These are phyloP conservation scores for Ophiostoma montium DNA, from an alignment of 2,329 filamentous ascomycete genomes.

Conservation along the genomic window DNA sequence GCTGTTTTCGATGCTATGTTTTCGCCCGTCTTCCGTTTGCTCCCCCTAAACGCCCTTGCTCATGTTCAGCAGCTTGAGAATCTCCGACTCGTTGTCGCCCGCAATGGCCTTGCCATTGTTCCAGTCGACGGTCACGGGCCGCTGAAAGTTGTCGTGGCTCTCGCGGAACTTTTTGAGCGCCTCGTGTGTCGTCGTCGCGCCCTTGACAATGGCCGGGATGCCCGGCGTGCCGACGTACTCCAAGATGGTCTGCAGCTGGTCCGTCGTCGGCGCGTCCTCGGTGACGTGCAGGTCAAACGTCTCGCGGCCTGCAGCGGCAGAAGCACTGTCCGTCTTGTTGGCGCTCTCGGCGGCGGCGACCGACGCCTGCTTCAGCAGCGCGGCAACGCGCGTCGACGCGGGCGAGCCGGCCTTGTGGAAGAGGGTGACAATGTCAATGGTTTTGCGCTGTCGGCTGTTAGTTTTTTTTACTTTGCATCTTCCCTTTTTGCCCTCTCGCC, in stretches of 20 bases:
- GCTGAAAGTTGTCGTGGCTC: constrained; percentile 51
- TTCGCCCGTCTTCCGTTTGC: not conserved
- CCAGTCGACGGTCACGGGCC: constrained; percentile 87
- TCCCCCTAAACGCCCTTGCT: not conserved
- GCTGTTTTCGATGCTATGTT: not conserved
- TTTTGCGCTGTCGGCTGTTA: constrained; percentile 49
- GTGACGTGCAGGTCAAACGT: constrained; percentile 62
- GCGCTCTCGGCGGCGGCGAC: constrained; percentile 52
- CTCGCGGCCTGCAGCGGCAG: constrained; percentile 25
- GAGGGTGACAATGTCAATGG: constrained; percentile 83
- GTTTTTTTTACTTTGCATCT: not conserved
- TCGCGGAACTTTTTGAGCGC: constrained; percentile 67
- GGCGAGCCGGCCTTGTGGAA: constrained; percentile 75
- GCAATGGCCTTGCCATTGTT: constrained; percentile 70
- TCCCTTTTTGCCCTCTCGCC: not conserved
- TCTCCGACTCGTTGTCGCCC: constrained; percentile 76
- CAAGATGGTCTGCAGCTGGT: constrained; percentile 24
- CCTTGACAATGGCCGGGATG: constrained; percentile 51
- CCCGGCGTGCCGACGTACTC: constrained; percentile 45
- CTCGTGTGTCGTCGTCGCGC: constrained; percentile 59
- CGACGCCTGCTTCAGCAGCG: constrained; percentile 67
- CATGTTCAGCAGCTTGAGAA: constrained; percentile 59
- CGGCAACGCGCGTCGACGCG: constrained; percentile 58
- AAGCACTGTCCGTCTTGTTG: constrained; percentile 41
- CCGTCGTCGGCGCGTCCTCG: constrained; percentile 44